Conservation (phyloP, 2,329 filamentous ascomycete genomes). For the Coniochaeta hoffmannii region DNA sequence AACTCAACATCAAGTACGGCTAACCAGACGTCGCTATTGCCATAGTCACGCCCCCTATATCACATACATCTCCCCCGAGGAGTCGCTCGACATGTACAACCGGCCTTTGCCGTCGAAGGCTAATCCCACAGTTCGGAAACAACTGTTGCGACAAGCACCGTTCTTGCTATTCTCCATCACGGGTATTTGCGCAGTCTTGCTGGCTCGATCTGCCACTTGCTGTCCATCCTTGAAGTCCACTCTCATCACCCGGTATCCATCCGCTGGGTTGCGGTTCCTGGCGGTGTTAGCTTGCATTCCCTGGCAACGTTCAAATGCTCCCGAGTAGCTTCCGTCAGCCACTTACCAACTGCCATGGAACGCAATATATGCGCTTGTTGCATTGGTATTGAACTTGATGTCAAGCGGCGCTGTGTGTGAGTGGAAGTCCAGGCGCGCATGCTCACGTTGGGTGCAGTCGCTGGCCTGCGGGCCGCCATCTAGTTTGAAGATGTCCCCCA, state of each 20-base stretch:
- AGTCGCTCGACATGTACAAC: slow-evolving; percentile 46
- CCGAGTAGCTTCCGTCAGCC: neutral
- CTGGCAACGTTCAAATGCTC: neutral
- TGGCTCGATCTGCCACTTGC: slow-evolving; percentile 22
- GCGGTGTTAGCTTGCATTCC: neutral
- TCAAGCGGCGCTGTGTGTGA: slow-evolving; percentile 59
- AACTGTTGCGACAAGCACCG: slow-evolving; percentile 34
- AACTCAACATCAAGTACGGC: too few relatives aligned
- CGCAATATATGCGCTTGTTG: slow-evolving; percentile 48
- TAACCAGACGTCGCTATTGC: too few relatives aligned
- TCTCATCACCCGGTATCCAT: slow-evolving; percentile 27
- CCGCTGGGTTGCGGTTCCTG: slow-evolving; percentile 26
- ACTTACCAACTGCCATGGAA: slow-evolving; percentile 53
- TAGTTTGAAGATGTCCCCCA: slow-evolving; percentile 23
- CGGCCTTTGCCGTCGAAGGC: slow-evolving; percentile 31
- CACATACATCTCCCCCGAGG: slow-evolving; percentile 47
- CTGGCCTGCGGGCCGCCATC: slow-evolving; percentile 17
- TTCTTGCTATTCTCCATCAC: slow-evolving; percentile 41
- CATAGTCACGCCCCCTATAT: slow-evolving; percentile 12
- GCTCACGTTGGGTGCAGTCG: slow-evolving; percentile 18
- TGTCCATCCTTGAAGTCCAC: slow-evolving; percentile 25
- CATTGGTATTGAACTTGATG: slow-evolving; percentile 51
- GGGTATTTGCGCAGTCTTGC: slow-evolving; percentile 33
- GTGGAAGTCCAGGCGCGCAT: slow-evolving; percentile 40
- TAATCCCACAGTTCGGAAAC: slow-evolving; percentile 45